Evolutionary conservation across 768 basidiomycete genomes (phyloP).

Genomic region (Gloeostereum incarnatum): DNA sequence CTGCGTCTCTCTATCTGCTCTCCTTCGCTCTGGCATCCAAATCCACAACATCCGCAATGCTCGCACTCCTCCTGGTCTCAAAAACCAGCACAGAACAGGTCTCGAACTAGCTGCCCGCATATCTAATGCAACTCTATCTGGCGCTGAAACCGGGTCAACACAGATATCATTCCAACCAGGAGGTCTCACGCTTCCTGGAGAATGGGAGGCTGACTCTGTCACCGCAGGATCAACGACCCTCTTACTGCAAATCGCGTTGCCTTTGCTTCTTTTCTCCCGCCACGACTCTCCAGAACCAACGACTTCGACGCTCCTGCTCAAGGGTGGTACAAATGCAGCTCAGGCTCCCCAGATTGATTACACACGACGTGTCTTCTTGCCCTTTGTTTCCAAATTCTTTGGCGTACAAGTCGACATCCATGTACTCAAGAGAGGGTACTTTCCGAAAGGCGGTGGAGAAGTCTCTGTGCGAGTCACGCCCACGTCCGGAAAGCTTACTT

Average conservation of each 20-base stretch:
- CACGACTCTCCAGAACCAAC: slow-evolving; percentile 8
- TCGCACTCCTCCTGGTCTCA: slow-evolving; percentile 55
- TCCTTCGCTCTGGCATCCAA: slow-evolving; percentile 49
- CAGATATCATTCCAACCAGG: slow-evolving; percentile 42
- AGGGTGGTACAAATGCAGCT: slow-evolving; percentile 67
- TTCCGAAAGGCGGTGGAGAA: slow-evolving; percentile 64
- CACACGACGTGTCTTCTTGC: slow-evolving; percentile 52
- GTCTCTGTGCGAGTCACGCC: slow-evolving; percentile 36
- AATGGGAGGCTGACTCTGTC: slow-evolving; percentile 31
- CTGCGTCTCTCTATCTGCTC: slow-evolving; percentile 52
- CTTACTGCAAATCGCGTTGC: slow-evolving; percentile 63
- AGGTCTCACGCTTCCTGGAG: slow-evolving; percentile 26
- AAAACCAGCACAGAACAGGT: slow-evolving; percentile 66
- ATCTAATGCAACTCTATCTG: slow-evolving; percentile 41
- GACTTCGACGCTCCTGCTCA: slow-evolving; percentile 42
- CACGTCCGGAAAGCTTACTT: slow-evolving; percentile 25
- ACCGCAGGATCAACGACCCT: slow-evolving; percentile 70
- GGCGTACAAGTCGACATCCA: slow-evolving; percentile 33
- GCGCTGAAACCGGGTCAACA: slow-evolving; percentile 51
- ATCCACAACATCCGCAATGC: slow-evolving; percentile 53
- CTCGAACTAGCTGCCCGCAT: slow-evolving; percentile 57
- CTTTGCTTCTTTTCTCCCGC: slow-evolving; percentile 52
- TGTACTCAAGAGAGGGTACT: slow-evolving; percentile 57
- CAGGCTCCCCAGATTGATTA: slow-evolving; percentile 75
- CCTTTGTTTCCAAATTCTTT: slow-evolving; percentile 57